phyloP scores from a whole-genome alignment of 2,329 filamentous ascomycete genomes.

The Calonectria leucothoes region DNA sequence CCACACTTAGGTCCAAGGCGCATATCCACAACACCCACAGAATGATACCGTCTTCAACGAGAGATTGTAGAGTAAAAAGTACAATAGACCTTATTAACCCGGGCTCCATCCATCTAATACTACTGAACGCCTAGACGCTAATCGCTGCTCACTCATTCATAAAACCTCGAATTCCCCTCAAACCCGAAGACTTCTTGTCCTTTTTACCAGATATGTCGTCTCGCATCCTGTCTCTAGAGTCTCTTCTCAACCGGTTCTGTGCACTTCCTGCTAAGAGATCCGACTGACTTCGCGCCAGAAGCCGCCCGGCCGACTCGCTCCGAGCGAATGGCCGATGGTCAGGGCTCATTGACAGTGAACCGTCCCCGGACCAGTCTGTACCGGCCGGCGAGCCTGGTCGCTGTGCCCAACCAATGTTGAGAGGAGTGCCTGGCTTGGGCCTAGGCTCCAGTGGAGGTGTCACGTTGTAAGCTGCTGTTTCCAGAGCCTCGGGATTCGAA shows the following conservation, averaged over 20 bases:
- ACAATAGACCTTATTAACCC: not conserved
- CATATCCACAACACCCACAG: not conserved
- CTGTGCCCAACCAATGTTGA: constrained; percentile 44
- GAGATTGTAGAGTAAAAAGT: not conserved
- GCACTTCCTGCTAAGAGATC: constrained; percentile 54
- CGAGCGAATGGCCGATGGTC: constrained; percentile 59
- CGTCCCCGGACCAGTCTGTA: constrained; percentile 44
- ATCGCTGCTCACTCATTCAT: constrained; percentile 41
- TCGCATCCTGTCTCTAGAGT: constrained; percentile 59
- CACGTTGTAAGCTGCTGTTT: constrained; percentile 56
- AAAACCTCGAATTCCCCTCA: constrained; percentile 57
- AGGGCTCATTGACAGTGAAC: constrained; percentile 46
- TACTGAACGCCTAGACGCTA: constrained; percentile 1
- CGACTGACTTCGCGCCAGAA: constrained; percentile 34
- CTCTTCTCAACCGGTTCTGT: constrained; percentile 60
- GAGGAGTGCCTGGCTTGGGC: constrained; percentile 42
- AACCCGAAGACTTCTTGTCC: constrained; percentile 50
- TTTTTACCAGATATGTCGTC: constrained; percentile 53
- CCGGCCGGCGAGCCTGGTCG: constrained; percentile 53
- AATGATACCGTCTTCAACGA: not conserved
- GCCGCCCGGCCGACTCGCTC: constrained; percentile 51
- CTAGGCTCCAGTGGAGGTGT: constrained; percentile 56
- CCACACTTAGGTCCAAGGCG: not conserved
- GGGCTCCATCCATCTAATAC: not conserved
- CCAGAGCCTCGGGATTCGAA: constrained; percentile 58